phyloP scores from a whole-genome alignment of 2,329 filamentous ascomycete species.

The Fusarium chaquense region DNA sequence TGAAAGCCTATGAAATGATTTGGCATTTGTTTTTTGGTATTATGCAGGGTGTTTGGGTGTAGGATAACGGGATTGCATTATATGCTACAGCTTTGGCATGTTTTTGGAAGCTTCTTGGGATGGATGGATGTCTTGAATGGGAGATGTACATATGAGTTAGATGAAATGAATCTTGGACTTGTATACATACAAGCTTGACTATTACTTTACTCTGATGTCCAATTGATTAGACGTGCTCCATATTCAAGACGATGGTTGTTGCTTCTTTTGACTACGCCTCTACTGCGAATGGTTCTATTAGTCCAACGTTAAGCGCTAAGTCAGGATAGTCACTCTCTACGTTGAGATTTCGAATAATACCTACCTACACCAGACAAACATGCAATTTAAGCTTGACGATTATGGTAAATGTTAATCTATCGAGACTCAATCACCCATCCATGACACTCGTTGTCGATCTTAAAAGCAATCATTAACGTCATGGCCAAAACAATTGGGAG shows the following conservation, averaged over 20 bases:
- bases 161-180: slow-evolving; percentile 18
- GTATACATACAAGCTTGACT: slow-evolving; percentile 19
- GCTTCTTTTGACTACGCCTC: background rate
- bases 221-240: background rate
- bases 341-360: background rate
- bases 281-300: background rate
- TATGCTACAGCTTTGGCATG: slow-evolving; percentile 25
- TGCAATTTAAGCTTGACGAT: background rate
- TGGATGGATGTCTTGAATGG: slow-evolving; percentile 1
- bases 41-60: slow-evolving; percentile 39
- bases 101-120: slow-evolving; percentile 19
- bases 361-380: background rate
- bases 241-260: background rate
- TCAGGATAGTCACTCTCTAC: background rate
- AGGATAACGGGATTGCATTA: slow-evolving; percentile 10
- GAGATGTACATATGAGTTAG: slow-evolving; percentile 20
- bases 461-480: slow-evolving; percentile 1
- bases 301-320: background rate
- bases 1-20: background rate
- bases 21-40: slow-evolving; percentile 15
- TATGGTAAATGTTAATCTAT: no score
- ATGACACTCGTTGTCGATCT: slow-evolving; percentile 11
- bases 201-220: slow-evolving; percentile 6
- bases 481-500: slow-evolving; percentile 2
- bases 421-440: background rate